Percentiles rank a stretch among this genome's conserved stretches.
Evolutionary conservation across 768 basidiomycete genomes (phyloP).

Genomic region (Suillus decipiens): DNA sequence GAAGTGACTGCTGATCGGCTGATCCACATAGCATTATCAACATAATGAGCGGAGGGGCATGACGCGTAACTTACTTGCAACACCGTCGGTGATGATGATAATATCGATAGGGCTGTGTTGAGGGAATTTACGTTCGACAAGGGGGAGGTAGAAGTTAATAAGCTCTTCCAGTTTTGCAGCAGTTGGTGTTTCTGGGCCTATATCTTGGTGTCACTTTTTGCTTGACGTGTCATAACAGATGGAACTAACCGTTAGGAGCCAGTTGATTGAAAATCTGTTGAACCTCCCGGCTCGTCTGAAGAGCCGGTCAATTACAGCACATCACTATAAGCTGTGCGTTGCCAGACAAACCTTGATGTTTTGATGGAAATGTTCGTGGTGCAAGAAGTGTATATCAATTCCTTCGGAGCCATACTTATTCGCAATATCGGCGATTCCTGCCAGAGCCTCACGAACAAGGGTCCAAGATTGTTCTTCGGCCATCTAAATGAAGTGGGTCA

Average conservation of each 20-base stretch:
- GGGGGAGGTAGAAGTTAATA: slow-evolving; percentile 32
- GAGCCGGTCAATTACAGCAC: not conserved
- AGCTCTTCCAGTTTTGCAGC: slow-evolving; percentile 32
- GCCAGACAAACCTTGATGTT: slow-evolving; percentile 12
- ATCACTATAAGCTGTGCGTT: not conserved
- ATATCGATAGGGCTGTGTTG: slow-evolving; percentile 23
- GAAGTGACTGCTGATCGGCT: slow-evolving; percentile 19
- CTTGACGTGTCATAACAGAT: not conserved
- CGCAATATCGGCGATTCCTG: slow-evolving; percentile 32
- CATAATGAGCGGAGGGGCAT: not conserved
- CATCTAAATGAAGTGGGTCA: slow-evolving; percentile 20
- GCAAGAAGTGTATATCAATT: slow-evolving; percentile 37
- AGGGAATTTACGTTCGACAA: slow-evolving; percentile 16
- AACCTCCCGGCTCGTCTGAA: slow-evolving; percentile 8
- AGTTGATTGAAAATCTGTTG: slow-evolving; percentile 6
- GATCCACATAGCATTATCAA: not conserved
- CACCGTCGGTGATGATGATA: slow-evolving; percentile 31
- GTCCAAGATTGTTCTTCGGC: slow-evolving; percentile 30
- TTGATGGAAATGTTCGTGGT: slow-evolving; percentile 20
- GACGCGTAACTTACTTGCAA: slow-evolving; percentile 30
- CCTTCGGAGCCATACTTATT: slow-evolving; percentile 30
- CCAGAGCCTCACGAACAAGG: slow-evolving; percentile 34
- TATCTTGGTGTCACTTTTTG: slow-evolving; percentile 10
- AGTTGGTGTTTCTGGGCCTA: slow-evolving; percentile 27
- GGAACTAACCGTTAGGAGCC: slow-evolving; percentile 5